These are phyloP conservation scores for Combretum micranthum DNA, from an alignment of 345 rosid genomes.

Conservation along the genomic window DNA sequence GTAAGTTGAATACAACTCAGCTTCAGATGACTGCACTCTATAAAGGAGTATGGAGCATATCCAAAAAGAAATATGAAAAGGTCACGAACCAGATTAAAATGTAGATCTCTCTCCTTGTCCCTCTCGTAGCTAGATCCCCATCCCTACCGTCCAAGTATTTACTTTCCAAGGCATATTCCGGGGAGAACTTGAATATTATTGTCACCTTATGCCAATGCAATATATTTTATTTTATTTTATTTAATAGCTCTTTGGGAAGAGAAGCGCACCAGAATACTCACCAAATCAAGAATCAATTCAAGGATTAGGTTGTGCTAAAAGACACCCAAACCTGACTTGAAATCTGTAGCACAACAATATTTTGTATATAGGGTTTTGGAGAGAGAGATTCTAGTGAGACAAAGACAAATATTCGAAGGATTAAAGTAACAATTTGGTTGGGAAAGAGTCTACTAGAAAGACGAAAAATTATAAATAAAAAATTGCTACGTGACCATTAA, in stretches of 20 bases:
- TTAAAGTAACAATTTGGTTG: slow-evolving; percentile 18
- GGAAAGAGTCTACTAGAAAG: slow-evolving; percentile 7
- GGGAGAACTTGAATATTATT: slow-evolving; percentile 26
- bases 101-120: no score
- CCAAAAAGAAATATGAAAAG: neutral
- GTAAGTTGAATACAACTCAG: no score
- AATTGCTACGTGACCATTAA: slow-evolving; percentile 9
- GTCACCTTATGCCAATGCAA: slow-evolving; percentile 11
- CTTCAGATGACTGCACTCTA: no score
- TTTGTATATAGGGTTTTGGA: slow-evolving; percentile 5
- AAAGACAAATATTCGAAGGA: slow-evolving; percentile 34
- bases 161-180: slow-evolving; percentile 33
- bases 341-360: slow-evolving; percentile 5
- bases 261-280: neutral
- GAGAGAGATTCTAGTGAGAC: slow-evolving; percentile 11
- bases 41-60: neutral
- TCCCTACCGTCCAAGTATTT: slow-evolving; percentile 26
- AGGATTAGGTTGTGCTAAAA: slow-evolving; percentile 21
- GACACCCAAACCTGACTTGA: slow-evolving; percentile 18
- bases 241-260: slow-evolving; percentile 12
- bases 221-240: no score
- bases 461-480: slow-evolving; percentile 14
- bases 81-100: neutral
- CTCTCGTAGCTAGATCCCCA: neutral
- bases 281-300: slow-evolving; percentile 17